A percentile compares a stretch with the other conserved stretches of the same genome.
Conservation (phyloP, 148 eudicot species). For the Rheum nobile region DNA sequence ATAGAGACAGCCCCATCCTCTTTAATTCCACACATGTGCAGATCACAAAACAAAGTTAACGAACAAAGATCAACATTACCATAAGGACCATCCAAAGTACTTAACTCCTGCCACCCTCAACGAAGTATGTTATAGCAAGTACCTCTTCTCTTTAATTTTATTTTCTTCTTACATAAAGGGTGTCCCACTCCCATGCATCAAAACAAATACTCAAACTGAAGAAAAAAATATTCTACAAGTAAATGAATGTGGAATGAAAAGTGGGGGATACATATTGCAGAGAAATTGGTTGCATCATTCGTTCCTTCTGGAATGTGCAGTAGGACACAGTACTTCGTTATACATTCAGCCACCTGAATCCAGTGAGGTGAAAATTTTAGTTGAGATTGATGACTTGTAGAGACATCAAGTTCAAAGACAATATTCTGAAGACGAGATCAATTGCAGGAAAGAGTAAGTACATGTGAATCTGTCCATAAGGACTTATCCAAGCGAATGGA, state of each 20-base stretch:
- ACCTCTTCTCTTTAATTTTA: background rate
- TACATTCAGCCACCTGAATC: conserved; percentile 36
- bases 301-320: conserved; percentile 49
- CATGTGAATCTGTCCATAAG: conserved; percentile 35
- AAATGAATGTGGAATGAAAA: background rate
- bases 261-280: conserved; percentile 51
- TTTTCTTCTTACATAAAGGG: background rate
- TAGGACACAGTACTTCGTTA: conserved; percentile 48
- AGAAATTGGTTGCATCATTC: conserved; percentile 39
- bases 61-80: background rate
- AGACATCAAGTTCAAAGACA: background rate
- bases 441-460: conserved; percentile 8
- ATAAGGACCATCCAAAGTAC: background rate
- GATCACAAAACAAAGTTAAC: background rate
- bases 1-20: background rate
- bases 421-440: background rate
- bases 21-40: background rate
- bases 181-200: background rate
- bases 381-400: background rate
- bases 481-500: conserved; percentile 26
- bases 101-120: background rate
- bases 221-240: background rate
- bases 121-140: background rate
- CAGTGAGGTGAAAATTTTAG: background rate
- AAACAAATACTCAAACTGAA: background rate